Evolutionary conservation across 768 basidiomycete species (phyloP), one percentile per base, ranked within the genome.

Genomic region (Tephrocybe rancida): DNA sequence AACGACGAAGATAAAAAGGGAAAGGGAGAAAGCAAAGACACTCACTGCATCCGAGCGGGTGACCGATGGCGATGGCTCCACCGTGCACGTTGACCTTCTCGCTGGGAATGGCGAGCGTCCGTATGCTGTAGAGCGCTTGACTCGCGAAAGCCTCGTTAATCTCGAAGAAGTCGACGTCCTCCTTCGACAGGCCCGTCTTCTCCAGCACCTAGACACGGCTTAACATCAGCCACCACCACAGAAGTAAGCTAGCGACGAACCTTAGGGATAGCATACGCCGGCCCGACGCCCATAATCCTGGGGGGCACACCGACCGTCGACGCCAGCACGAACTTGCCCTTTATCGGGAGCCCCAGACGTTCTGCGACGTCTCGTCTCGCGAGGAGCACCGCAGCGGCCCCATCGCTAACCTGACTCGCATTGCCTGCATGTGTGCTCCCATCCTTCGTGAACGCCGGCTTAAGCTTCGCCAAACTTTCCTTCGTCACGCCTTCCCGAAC

Each of bases 61-160:
- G 92, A 10, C 93, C 92, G 42, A 95, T 74, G 21, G 92, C 92
- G 59, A 95, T 95, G 9, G 91, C 92, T 55, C 95, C 94, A 38
- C 94, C 95, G 55, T 87, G 80, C 30, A 88, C 67, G 75, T 96
- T 96, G 44, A 96, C 92, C 70, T 92, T 95, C 61, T 84, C 81
- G 55, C 76, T 80, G 2, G 85, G 81, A 57, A 95, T 82, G 21
- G 83, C 83, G 48, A 96, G 70, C 59, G 83, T 80, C 59, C 90
- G 71, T 25, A 94, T 69, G 42, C 74, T 81, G 72, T 87, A 92
- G 39, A 95, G 74, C 2, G 91, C 92, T 68, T 90, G 88, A 26
- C 81, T 84, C 25, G 93, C 92, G 66, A 94, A 95, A 26, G 93
- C 92, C 70, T 94, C 92, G 67, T 95, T 95, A 70, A 93, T 92